phyloP scores from a whole-genome alignment of 176 grass and related monocot genomes.

The Elaeis guineensis region DNA sequence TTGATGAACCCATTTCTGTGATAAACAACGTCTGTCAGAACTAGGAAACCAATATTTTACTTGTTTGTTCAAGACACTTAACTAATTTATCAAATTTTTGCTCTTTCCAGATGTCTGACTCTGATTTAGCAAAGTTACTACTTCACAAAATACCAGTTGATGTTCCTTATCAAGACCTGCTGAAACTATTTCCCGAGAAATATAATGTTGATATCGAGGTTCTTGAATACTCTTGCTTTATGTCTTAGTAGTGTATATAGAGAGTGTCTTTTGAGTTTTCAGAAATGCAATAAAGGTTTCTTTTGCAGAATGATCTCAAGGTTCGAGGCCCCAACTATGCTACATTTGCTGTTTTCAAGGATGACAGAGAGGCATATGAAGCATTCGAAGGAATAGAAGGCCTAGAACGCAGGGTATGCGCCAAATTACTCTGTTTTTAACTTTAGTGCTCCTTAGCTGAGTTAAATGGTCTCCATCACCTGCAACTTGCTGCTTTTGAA shows the following conservation, averaged over 20 bases:
- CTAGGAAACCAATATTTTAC: neutral
- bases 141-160: slow-evolving; percentile 68
- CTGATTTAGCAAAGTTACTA: slow-evolving; percentile 45
- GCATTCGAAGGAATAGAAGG: slow-evolving; percentile 71
- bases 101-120: slow-evolving; percentile 44
- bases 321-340: slow-evolving; percentile 61
- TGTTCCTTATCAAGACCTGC: slow-evolving; percentile 55
- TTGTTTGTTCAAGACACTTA: slow-evolving; percentile 4
- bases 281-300: too few relatives aligned
- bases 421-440: neutral
- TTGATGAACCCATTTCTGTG: slow-evolving; percentile 53
- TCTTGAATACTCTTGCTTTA: neutral
- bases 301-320: slow-evolving; percentile 45
- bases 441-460: too few relatives aligned
- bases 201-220: slow-evolving; percentile 51
- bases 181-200: slow-evolving; percentile 37
- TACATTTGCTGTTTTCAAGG: slow-evolving; percentile 42
- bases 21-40: slow-evolving; percentile 31
- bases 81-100: slow-evolving; percentile 20
- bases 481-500: too few relatives aligned
- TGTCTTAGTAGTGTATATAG: too few relatives aligned
- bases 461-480: neutral
- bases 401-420: slow-evolving; percentile 37
- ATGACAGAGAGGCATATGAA: slow-evolving; percentile 40
- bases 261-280: too few relatives aligned